Evolutionary conservation across 495 filamentous ascomycete species (phyloP), one percentile per base, ranked within the genome.

Genomic region (Platismatia glauca): DNA sequence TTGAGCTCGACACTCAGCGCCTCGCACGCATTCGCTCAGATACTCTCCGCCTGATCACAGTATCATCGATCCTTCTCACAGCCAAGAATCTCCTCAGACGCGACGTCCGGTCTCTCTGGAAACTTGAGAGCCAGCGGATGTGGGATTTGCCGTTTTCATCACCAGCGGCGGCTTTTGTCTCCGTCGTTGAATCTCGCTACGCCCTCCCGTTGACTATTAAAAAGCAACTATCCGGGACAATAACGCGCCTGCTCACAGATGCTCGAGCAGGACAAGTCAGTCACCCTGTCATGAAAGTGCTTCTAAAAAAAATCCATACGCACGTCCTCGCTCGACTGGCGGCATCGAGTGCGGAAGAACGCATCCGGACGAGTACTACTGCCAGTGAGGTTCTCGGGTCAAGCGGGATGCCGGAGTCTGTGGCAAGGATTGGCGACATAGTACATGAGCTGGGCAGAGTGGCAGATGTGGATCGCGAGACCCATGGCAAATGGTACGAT

Each of bases 31-130:
- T 90, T 44, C 88, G 91, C 34, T 76, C 78, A 9, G 79, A 86
- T 37, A 81, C 86, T 13, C 83, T 92, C 60, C 84, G 86, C 53
- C 86, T 94, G 65, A 83, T 91, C 29, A 89, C 90, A 24, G 83
- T 91, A 11, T 89, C 89, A 22, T 82, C 85, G 27, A 91, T 97
- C 60, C 79, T 95, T 9, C 73, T 97, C 38, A 95, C 95, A 1
- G 90, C 89, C 67, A 98, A 98, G 78, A 97, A 96, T 70, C 79
- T 97, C 15, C 85, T 98, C 53, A 95, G 95, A 74, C 87, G 94
- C 27, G 93, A 97, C 72, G 88, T 91, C 24, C 86, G 94, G 37
- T 84, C 82, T 4, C 88, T 90, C 55, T 98, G 95, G 95, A 92
- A 89, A 73, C 78, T 81, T 13, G 91, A 97, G 68, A 90, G 92